These are phyloP conservation scores for Hericium erinaceus DNA, from an alignment of 768 basidiomycete species.

Conservation along the genomic window DNA sequence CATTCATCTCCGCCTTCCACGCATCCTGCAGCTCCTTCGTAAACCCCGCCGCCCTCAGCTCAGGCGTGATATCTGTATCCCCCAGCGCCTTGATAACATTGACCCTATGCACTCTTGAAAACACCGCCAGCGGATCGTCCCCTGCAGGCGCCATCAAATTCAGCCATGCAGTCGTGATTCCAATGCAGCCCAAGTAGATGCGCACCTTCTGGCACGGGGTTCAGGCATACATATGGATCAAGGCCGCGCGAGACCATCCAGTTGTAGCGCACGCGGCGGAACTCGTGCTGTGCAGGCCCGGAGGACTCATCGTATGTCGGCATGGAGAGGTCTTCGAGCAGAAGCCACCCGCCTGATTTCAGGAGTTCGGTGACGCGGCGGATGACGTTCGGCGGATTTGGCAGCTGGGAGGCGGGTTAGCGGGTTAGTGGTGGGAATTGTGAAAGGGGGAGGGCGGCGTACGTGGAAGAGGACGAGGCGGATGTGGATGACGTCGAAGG, in stretches of 20 bases:
- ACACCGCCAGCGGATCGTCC: neutral
- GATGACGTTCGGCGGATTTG: slow-evolving; percentile 12
- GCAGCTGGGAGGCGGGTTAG: slow-evolving; percentile 8
- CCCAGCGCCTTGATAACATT: neutral
- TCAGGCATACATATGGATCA: neutral
- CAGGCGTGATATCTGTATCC: neutral
- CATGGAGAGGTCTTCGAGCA: slow-evolving; percentile 14
- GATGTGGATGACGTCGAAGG: slow-evolving; percentile 19
- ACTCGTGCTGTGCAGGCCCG: neutral
- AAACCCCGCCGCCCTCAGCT: neutral
- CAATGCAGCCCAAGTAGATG: too few species aligned
- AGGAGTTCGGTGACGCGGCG: slow-evolving; percentile 11
- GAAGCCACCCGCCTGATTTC: slow-evolving; percentile 12
- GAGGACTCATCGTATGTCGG: neutral
- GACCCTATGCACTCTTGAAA: neutral
- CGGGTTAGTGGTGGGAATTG: too few species aligned
- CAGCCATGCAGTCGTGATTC: too few species aligned
- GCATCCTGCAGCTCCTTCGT: neutral
- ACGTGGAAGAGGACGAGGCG: slow-evolving; percentile 19
- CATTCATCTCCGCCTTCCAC: neutral
- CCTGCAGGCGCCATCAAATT: too few species aligned
- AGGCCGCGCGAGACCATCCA: neutral
- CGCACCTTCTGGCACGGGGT: neutral
- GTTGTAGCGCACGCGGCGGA: neutral
- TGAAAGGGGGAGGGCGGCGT: neutral